Evolutionary conservation across 768 basidiomycete species (phyloP), one percentile per base, ranked within the genome.

Genomic region (Cytidiella melzeri): DNA sequence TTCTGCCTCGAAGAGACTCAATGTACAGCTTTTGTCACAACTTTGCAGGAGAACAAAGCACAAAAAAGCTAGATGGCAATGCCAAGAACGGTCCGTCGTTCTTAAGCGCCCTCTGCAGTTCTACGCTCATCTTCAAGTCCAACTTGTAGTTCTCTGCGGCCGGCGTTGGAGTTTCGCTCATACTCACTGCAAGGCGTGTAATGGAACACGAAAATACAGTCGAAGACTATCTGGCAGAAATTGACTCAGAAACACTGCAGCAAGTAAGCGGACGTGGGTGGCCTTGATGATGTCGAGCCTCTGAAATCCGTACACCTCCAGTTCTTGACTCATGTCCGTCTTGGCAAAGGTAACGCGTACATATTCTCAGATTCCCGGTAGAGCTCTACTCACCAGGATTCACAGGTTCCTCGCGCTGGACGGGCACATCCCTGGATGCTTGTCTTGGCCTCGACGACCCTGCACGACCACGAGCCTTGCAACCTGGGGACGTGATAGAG

Each of bases 401-500:
- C 36, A 13, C 15, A 34, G 34, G 12, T 28, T 37, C 68, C 24
- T 53, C 58, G 11, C 61, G 61, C 43, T 51, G 57, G 41, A 68
- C 69, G 24, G 54, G 58, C 15, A 62, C 73, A 24, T 58, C 67
- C 12, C 58, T 73, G 38, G 73, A 75, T 56, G 54, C 58, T 13
- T 61, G 67, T 55, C 36, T 42, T 43, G 34, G 34, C 28, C 15
- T 15, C 36, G 5, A 38, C 36, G 5, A 25, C 38, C 38, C 34
- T 39, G 9, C 15, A 4, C 5, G 25, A 19, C 19, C 34, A 7
- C 59, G 69, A 23, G 62, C 71, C 23, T 58, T 80, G 27, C 54
- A 64, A 40, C 68, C 72, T 41, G 84, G 84, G 28, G 83, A 89
- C 61, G 73, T 87, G 36, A 67, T 92, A 54, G 84, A 88, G 64